Base-by-base conservation (phyloP, 2,329 filamentous ascomycete species). In the Plenodomus biglobosus region DNA sequence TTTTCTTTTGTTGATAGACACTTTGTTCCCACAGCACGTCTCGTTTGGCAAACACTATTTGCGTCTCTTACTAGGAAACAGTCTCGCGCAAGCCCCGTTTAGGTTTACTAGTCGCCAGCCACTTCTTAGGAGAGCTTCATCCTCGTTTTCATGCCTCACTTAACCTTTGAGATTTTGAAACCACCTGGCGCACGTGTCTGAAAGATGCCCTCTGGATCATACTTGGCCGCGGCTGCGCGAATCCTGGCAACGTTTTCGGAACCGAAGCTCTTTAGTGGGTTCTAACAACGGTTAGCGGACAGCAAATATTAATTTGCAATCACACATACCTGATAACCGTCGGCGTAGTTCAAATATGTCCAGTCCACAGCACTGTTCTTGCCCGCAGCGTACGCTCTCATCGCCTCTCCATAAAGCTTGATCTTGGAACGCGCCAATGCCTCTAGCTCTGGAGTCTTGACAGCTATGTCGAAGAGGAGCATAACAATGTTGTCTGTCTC, bases 231-330 rank as follows among this genome's bases (percentile, higher is more conserved):
- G 3, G 74, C 65, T 1, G 57, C 53, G 37, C 57, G 53, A 41
- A 78, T 60, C 32, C 61, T 64, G 19, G 57, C 52, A 18, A 69
- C 56, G 42, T 73, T 78, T 3, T 55, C 56, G 16, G 54, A 27
- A 1, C 76, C 75, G 52, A 77, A 79, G 19, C 70, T 66, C 16
- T 57, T 52, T 32, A 78, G 58, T 2, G 72, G 66, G 53, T 75
- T 66, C 59, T 59, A 13, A 18, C 8, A 15, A 75, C 70, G 21
- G 40, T 56, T 13, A 56, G 44, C 15, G 8, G 17, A 13, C 15
- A 8, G 17, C 16, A 5, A 5, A 8, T 18, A 2, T 3, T 7
- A 3, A n/a, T 16, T 34, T 27, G 2, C 37, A 4, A 27, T 13
- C 15, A n/a, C 24, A 35, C 24, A 19, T 53, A 58, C 55, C 50